Evolutionary conservation across 2,329 filamentous ascomycete species (phyloP).

Genomic region (Sclerotinia spermophila): DNA sequence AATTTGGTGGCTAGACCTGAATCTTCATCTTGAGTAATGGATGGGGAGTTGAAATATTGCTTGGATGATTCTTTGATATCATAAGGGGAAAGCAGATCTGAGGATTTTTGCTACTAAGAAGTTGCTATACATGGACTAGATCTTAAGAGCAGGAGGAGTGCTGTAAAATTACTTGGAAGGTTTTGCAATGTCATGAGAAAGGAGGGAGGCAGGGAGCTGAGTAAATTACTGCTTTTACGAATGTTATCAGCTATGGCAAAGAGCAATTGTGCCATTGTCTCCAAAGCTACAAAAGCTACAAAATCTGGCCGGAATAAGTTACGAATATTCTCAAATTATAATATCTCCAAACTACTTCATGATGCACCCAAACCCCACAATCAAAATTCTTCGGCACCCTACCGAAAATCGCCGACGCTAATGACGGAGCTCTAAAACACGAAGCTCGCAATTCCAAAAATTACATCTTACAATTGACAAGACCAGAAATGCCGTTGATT

Average conservation of each 20-base stretch:
- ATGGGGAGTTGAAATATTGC: not conserved
- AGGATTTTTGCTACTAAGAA: not conserved
- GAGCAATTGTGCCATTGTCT: not conserved
- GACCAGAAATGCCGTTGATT: conserved; percentile 32
- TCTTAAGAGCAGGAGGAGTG: not conserved
- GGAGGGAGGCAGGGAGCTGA: not conserved
- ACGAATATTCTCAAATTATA: not conserved
- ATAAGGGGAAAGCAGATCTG: not conserved
- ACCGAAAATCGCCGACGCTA: conserved; percentile 15
- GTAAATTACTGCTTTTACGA: not conserved
- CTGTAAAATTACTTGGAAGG: not conserved
- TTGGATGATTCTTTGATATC: not conserved
- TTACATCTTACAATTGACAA: not conserved
- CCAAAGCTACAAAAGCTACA: not conserved
- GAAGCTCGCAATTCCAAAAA: not conserved
- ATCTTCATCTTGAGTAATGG: conserved; percentile 4
- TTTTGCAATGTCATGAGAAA: not conserved
- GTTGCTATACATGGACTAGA: not conserved
- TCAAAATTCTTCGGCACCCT: conserved; percentile 3
- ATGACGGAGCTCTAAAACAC: conserved; percentile 13
- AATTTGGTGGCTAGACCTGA: conserved; percentile 61
- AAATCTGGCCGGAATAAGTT: not conserved
- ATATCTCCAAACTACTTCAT: not conserved
- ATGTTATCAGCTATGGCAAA: not conserved
- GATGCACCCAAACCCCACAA: not conserved